Percentiles rank a stretch among this genome's conserved stretches.
These are phyloP conservation scores for Kodamaea plutei DNA, from an alignment of 1,139 yeast genomes.

Conservation along the genomic window DNA sequence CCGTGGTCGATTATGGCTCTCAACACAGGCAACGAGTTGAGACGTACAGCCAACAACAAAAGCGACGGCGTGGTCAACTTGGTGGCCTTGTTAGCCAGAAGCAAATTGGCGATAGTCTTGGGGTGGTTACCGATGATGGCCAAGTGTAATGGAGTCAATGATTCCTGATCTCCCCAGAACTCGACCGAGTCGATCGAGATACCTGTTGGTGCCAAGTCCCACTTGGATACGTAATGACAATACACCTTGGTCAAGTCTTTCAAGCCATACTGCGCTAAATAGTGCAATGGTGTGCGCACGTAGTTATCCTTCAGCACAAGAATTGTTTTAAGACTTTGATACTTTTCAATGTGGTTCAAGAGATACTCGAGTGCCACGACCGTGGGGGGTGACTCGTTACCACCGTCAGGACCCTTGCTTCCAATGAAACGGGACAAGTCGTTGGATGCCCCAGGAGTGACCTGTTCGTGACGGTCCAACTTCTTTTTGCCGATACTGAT, in stretches of 20 bases:
- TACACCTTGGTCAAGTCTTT: slow-evolving; percentile 57
- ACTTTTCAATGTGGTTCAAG: slow-evolving; percentile 46
- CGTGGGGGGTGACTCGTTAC: slow-evolving; percentile 21
- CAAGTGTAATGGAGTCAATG: slow-evolving; percentile 76
- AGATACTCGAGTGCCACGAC: slow-evolving; percentile 53
- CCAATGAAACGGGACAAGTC: slow-evolving; percentile 30
- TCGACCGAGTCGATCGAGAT: slow-evolving; percentile 55
- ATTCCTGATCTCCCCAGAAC: slow-evolving; percentile 82
- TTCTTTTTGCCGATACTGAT: slow-evolving; percentile 66
- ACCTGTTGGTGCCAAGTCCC: slow-evolving; percentile 32
- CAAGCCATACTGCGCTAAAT: slow-evolving; percentile 84
- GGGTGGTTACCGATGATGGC: slow-evolving; percentile 85
- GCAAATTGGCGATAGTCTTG: slow-evolving; percentile 59
- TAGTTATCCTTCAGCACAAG: slow-evolving; percentile 70
- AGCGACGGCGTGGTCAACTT: slow-evolving; percentile 45
- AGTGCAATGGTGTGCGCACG: slow-evolving; percentile 82
- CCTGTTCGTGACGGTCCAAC: slow-evolving; percentile 22
- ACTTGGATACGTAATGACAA: slow-evolving; percentile 37
- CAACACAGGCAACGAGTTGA: slow-evolving; percentile 58
- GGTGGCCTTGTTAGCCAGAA: slow-evolving; percentile 37
- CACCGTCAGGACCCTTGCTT: slow-evolving; percentile 62
- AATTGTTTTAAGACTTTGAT: slow-evolving; percentile 41
- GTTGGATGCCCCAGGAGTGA: slow-evolving; percentile 36
- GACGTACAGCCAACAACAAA: slow-evolving; percentile 66
- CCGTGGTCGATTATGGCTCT: slow-evolving; percentile 50